A percentile compares a stretch with the other conserved stretches of the same genome.
These are phyloP conservation scores for Rhizopus microsporus DNA, from an alignment of 371 early-diverging fungal species.

Conservation along the genomic window DNA sequence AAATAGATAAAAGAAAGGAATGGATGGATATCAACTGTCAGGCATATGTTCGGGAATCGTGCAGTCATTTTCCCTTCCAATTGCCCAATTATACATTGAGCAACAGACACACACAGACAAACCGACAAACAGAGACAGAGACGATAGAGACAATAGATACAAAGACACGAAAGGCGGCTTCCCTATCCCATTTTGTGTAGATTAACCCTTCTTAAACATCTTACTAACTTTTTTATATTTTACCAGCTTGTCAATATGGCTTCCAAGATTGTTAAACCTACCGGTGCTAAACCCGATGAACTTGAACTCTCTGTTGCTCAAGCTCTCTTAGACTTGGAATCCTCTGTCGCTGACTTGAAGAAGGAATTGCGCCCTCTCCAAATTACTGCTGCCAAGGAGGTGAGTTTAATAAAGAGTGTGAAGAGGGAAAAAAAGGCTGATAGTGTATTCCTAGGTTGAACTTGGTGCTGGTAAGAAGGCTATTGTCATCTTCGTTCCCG, in stretches of 20 bases:
- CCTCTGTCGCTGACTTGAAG: conserved; percentile 93
- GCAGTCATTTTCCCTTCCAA: background rate
- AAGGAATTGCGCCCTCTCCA: conserved; percentile 85
- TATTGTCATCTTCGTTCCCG: conserved; percentile 95
- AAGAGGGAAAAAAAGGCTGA: background rate
- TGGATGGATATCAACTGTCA: conserved; percentile 3
- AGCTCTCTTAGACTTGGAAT: conserved; percentile 94
- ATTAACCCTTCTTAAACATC: background rate
- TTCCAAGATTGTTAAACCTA: conserved; percentile 80
- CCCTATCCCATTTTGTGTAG: no score
- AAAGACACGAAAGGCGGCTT: no score
- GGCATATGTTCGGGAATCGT: background rate
- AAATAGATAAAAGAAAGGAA: conserved; percentile 16
- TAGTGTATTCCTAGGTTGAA: conserved; percentile 65
- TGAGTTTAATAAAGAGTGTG: conserved; percentile 31
- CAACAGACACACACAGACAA: background rate
- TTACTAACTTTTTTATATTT: background rate
- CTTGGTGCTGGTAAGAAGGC: conserved; percentile 95
- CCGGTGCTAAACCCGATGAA: conserved; percentile 79
- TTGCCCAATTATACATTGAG: background rate
- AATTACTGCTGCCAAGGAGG: conserved; percentile 95
- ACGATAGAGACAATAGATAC: no score
- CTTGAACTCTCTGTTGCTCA: conserved; percentile 95
- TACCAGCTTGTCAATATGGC: conserved; percentile 40
- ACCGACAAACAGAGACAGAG: no score